A percentile compares a stretch with the other conserved stretches of the same genome.
Evolutionary conservation across 139 green algal genomes (phyloP).

Genomic region (Diplosphaera chodatii): DNA sequence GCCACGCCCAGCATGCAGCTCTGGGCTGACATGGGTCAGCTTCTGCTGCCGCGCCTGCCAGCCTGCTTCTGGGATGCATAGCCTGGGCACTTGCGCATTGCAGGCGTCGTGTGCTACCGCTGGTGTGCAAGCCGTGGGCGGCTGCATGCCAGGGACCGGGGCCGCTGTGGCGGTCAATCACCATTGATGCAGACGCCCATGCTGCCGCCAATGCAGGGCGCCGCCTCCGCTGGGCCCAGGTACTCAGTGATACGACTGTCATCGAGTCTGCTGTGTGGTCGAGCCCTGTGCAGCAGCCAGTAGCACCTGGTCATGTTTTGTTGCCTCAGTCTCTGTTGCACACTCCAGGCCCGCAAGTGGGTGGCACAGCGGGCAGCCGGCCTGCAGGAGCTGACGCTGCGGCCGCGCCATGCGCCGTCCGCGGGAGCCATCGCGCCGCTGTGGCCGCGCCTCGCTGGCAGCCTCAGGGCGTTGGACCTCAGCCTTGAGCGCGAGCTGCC

Average conservation of each 20-base stretch:
- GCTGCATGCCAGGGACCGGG: neutral
- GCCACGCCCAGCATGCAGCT: too few species aligned
- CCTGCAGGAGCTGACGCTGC: neutral
- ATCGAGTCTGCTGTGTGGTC: too few species aligned
- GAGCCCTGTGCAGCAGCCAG: too few species aligned
- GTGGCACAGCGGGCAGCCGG: neutral
- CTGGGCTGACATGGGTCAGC: too few species aligned
- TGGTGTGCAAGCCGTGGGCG: slow-evolving; percentile 1
- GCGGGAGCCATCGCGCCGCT: neutral
- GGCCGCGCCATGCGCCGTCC: neutral
- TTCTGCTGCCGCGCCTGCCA: neutral
- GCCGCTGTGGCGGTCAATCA: neutral
- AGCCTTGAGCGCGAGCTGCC: neutral
- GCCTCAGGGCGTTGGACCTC: neutral
- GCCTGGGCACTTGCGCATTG: too few species aligned
- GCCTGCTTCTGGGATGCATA: too few species aligned
- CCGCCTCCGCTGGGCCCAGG: neutral
- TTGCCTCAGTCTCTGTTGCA: too few species aligned
- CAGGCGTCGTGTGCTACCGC: neutral
- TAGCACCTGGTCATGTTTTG: too few species aligned
- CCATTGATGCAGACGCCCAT: neutral
- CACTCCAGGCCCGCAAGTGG: neutral
- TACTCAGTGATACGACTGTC: too few species aligned
- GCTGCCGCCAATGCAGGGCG: too few species aligned
- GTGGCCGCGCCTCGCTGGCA: neutral